phyloP scores from a whole-genome alignment of 495 filamentous ascomycete genomes.

The Penicillium argentinense region DNA sequence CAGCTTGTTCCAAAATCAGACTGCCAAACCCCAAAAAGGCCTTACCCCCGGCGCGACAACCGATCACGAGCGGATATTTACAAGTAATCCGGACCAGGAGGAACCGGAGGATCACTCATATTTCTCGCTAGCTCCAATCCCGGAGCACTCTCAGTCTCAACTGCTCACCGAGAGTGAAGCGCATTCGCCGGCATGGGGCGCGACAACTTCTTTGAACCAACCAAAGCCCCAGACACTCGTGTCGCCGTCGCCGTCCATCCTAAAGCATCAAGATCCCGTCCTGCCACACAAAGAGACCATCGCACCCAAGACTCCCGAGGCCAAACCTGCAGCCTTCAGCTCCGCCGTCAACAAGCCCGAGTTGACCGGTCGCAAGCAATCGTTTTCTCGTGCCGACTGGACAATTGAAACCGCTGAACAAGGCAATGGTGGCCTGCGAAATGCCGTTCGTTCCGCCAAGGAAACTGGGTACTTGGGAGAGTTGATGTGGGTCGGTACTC shows the following conservation, averaged over 20 bases:
- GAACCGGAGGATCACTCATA: slow-evolving; percentile 31
- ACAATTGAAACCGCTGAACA: slow-evolving; percentile 80
- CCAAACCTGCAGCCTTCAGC: slow-evolving; percentile 10
- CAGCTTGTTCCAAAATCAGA: slow-evolving; percentile 40
- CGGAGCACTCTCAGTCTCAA: slow-evolving; percentile 15
- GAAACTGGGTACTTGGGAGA: slow-evolving; percentile 63
- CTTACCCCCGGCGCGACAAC: slow-evolving; percentile 60
- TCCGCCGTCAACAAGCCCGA: slow-evolving; percentile 13
- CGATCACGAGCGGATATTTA: slow-evolving; percentile 63
- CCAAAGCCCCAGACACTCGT: slow-evolving; percentile 68
- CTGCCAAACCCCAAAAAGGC: slow-evolving; percentile 39
- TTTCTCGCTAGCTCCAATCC: slow-evolving; percentile 29
- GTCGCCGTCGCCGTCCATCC: slow-evolving; percentile 68
- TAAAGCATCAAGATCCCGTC: slow-evolving; percentile 61
- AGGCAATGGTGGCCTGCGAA: slow-evolving; percentile 87
- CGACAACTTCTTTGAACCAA: slow-evolving; percentile 63
- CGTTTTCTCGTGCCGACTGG: slow-evolving; percentile 70
- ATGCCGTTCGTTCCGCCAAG: slow-evolving; percentile 75
- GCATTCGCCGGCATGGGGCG: slow-evolving; percentile 63
- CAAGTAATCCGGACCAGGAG: slow-evolving; percentile 30
- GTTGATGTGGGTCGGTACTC: slow-evolving; percentile 82
- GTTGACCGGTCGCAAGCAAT: slow-evolving; percentile 49
- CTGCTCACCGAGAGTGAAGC: slow-evolving; percentile 42
- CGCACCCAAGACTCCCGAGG: slow-evolving; percentile 23
- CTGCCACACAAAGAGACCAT: slow-evolving; percentile 27